Percentiles rank a stretch among this genome's conserved stretches.
phyloP scores from a whole-genome alignment of 1,284 basidiomycete genomes.

The Fomitopsis betulina region DNA sequence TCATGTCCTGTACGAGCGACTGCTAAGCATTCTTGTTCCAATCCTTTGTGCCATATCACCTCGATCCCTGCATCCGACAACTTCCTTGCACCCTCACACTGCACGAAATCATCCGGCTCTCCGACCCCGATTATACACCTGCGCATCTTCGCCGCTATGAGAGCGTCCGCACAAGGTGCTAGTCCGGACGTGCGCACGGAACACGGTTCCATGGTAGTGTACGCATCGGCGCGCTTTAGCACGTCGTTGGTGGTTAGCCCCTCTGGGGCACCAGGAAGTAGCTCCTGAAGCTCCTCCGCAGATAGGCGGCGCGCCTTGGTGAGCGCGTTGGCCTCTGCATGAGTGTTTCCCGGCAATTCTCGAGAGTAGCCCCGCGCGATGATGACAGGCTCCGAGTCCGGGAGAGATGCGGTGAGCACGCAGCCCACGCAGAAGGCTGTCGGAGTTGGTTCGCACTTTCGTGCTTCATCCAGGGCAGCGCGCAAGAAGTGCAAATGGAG shows the following conservation, averaged over 20 bases:
- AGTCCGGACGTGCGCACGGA: slow-evolving; percentile 87
- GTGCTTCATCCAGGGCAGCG: slow-evolving; percentile 69
- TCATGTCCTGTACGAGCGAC: slow-evolving; percentile 62
- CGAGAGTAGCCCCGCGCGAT: slow-evolving; percentile 87
- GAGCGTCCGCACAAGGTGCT: slow-evolving; percentile 81
- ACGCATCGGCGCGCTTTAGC: slow-evolving; percentile 66
- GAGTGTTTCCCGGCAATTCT: slow-evolving; percentile 93
- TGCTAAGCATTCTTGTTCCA: slow-evolving; percentile 73
- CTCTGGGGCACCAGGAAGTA: slow-evolving; percentile 37
- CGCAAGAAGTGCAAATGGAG: slow-evolving; percentile 47
- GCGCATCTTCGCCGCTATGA: slow-evolving; percentile 69
- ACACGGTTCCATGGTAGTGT: slow-evolving; percentile 98
- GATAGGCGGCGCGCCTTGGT: slow-evolving; percentile 60
- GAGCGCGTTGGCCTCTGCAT: slow-evolving; percentile 95
- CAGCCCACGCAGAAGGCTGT: slow-evolving; percentile 97
- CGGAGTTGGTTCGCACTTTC: slow-evolving; percentile 65
- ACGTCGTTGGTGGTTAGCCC: slow-evolving; percentile 34
- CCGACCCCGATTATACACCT: slow-evolving; percentile 87
- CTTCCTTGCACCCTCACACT: slow-evolving; percentile 83
- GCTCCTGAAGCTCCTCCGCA: slow-evolving; percentile 33
- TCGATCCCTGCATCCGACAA: slow-evolving; percentile 74
- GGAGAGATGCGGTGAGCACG: slow-evolving; percentile 56
- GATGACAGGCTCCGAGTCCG: slow-evolving; percentile 40
- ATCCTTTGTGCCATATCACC: slow-evolving; percentile 68
- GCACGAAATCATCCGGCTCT: slow-evolving; percentile 95